Conservation (phyloP, 2,329 filamentous ascomycete genomes). For the Aspergillus neotritici region DNA sequence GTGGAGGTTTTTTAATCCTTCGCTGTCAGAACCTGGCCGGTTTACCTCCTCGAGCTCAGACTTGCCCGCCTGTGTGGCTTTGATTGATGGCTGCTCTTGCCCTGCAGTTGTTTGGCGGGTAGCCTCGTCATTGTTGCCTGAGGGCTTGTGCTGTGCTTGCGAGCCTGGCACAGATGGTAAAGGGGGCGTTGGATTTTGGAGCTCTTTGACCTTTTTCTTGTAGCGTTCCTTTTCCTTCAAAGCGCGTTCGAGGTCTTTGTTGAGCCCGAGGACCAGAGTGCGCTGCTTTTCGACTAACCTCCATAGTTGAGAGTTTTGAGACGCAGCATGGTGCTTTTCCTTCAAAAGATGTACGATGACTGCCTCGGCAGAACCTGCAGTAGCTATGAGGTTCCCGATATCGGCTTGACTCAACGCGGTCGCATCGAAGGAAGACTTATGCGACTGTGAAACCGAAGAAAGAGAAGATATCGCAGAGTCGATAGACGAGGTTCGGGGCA, state of each 20-base stretch:
- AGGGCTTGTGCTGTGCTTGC: conserved; percentile 8
- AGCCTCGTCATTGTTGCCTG: neutral
- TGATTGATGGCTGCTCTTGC: no score
- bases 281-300: conserved; percentile 93
- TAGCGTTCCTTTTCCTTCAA: conserved; percentile 94
- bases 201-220: conserved; percentile 80
- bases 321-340: conserved; percentile 81
- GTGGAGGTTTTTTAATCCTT: no score
- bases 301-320: conserved; percentile 92
- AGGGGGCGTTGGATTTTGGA: conserved; percentile 46
- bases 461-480: conserved; percentile 85
- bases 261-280: conserved; percentile 85
- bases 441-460: conserved; percentile 55
- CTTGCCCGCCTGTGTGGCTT: no score
- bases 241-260: conserved; percentile 86
- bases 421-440: conserved; percentile 54
- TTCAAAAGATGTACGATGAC: conserved; percentile 83
- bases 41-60: no score
- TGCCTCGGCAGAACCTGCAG: conserved; percentile 82
- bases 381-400: conserved; percentile 69
- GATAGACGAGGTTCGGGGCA: conserved; percentile 76
- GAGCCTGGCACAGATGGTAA: conserved; percentile 20
- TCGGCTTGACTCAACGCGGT: conserved; percentile 61
- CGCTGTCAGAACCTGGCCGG: no score
- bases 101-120: neutral